phyloP scores from a whole-genome alignment of 1,139 yeast species.

The Diutina mesorugosa region DNA sequence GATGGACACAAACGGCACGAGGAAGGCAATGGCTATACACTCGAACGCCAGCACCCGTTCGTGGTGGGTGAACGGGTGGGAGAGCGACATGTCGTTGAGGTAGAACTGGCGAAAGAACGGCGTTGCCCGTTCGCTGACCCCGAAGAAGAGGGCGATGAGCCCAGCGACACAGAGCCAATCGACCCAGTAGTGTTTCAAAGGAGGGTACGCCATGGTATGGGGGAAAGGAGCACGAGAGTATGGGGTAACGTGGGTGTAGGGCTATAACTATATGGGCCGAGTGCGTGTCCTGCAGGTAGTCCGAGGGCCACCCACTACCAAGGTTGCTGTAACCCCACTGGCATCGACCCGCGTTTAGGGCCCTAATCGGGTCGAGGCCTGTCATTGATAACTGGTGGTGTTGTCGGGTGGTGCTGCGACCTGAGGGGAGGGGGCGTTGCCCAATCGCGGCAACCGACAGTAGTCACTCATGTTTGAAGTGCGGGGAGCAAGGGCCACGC shows the following conservation, averaged over 20 bases:
- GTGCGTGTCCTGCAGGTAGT: neutral
- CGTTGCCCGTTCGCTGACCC: neutral
- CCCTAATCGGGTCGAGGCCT: no score
- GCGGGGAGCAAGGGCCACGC: neutral
- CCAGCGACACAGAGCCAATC: neutral
- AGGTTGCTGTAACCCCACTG: neutral
- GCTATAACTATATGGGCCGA: neutral
- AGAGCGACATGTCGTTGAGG: slow-evolving; percentile 25
- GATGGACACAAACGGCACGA: neutral
- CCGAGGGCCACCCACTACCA: neutral
- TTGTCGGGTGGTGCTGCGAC: neutral
- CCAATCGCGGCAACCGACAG: neutral
- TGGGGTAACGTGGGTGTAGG: neutral
- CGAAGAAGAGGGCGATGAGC: neutral
- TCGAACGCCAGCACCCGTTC: slow-evolving; percentile 20
- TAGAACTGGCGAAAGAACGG: slow-evolving; percentile 67
- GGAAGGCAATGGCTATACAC: neutral
- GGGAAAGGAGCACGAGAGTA: neutral
- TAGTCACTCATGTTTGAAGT: neutral
- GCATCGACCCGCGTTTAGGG: neutral
- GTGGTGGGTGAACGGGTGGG: slow-evolving; percentile 31
- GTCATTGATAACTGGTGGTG: neutral
- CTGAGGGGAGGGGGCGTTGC: neutral
- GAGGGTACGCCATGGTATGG: neutral
- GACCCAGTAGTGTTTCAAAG: neutral